Evolutionary conservation across 139 green algal species (phyloP).

Genomic region (Desmodesmus armatus): DNA sequence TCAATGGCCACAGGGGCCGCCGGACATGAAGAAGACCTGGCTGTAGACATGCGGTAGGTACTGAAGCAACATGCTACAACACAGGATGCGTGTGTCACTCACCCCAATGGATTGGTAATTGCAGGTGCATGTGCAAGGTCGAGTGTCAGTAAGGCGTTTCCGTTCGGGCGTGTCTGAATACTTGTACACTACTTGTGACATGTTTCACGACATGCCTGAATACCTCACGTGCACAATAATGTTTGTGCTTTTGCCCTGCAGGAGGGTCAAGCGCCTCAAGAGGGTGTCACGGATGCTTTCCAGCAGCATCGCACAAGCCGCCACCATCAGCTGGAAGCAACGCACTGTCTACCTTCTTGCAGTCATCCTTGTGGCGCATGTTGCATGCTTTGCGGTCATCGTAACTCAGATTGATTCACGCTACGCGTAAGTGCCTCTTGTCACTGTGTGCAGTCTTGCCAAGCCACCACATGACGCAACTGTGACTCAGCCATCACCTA

Average conservation of each 20-base stretch:
- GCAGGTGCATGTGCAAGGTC: neutral
- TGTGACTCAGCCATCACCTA: too few relatives aligned
- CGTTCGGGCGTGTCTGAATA: too few relatives aligned
- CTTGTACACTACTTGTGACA: too few relatives aligned
- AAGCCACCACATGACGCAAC: too few relatives aligned
- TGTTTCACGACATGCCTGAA: too few relatives aligned
- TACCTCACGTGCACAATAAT: too few relatives aligned
- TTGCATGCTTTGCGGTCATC: constrained; percentile 20
- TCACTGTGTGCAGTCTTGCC: too few relatives aligned
- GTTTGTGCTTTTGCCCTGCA: neutral
- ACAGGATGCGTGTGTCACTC: too few relatives aligned
- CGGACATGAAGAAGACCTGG: neutral
- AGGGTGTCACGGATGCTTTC: constrained; percentile 33
- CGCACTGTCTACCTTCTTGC: neutral
- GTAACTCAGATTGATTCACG: neutral
- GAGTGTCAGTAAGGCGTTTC: neutral
- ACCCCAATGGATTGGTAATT: too few relatives aligned
- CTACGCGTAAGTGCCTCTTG: constrained; percentile 17
- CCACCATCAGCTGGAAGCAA: neutral
- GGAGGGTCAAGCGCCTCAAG: constrained; percentile 50
- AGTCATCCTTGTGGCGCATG: constrained; percentile 20
- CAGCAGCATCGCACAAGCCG: neutral
- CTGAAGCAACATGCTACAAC: neutral
- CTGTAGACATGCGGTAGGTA: neutral
- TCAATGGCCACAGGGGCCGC: neutral